A percentile compares a stretch with the other conserved stretches of the same genome.
Conservation (phyloP, 192 early-diverging fungal species). For the Backusella parvicylindrica region DNA sequence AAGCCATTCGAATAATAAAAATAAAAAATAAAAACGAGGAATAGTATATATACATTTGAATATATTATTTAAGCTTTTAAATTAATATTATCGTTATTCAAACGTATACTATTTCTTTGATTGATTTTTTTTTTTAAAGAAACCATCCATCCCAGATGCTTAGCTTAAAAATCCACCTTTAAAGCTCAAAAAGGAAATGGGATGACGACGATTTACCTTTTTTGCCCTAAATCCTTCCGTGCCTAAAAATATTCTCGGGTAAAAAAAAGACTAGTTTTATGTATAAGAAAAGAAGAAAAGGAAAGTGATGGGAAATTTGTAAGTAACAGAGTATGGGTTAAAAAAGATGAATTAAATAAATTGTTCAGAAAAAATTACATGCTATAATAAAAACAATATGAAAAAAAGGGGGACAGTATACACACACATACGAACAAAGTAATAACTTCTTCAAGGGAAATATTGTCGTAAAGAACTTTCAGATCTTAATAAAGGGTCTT, state of each 20-base stretch:
- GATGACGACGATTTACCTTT: not conserved
- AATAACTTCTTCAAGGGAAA: slow-evolving; percentile 44
- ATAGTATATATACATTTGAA: not conserved
- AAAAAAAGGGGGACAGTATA: not conserved
- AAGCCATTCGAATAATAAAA: not conserved
- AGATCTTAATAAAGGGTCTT: slow-evolving; percentile 54
- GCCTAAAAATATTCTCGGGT: not conserved
- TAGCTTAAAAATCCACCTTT: not conserved
- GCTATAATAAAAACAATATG: not conserved
- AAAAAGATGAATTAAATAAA: too few species aligned
- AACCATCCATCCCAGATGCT: not conserved
- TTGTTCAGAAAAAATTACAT: not conserved
- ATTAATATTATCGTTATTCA: not conserved
- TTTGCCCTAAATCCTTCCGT: not conserved
- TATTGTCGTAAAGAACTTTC: slow-evolving; percentile 70
- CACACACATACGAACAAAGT: not conserved
- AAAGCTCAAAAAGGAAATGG: not conserved
- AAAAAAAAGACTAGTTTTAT: not conserved
- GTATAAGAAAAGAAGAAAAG: not conserved
- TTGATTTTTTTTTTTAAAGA: not conserved
- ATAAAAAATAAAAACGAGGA: not conserved
- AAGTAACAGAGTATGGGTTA: too few species aligned
- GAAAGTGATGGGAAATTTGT: too few species aligned
- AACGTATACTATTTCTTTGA: not conserved
- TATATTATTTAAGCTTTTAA: not conserved